Conservation (phyloP, 2,329 filamentous ascomycete genomes). For the Metarhizium brunneum region DNA sequence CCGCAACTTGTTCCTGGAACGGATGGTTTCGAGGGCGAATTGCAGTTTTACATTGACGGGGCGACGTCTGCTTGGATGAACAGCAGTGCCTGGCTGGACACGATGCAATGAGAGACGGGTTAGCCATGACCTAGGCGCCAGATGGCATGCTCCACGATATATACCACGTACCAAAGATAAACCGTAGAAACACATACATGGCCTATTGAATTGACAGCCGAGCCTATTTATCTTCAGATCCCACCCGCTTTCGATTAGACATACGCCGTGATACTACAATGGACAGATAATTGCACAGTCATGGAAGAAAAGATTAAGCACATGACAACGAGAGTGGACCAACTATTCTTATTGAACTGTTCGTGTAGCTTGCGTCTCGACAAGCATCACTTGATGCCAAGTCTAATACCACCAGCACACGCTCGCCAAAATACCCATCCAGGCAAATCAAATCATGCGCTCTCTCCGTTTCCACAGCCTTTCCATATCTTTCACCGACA, state of each 20-base stretch:
- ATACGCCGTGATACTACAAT: background rate
- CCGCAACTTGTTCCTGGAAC: slow-evolving; percentile 22
- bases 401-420: slow-evolving; percentile 4
- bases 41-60: slow-evolving; percentile 34
- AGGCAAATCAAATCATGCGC: background rate
- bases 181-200: background rate
- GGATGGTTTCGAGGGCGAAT: slow-evolving; percentile 37
- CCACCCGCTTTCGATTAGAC: background rate
- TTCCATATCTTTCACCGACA: background rate
- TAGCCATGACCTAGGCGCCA: background rate
- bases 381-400: slow-evolving; percentile 7
- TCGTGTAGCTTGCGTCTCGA: slow-evolving; percentile 1
- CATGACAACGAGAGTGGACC: background rate
- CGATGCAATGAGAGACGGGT: slow-evolving; percentile 2
- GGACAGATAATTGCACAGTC: no score
- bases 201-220: background rate
- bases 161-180: background rate
- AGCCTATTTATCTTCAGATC: background rate
- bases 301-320: background rate
- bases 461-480: background rate
- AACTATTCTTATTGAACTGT: slow-evolving; percentile 2
- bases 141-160: background rate
- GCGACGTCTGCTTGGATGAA: slow-evolving; percentile 11
- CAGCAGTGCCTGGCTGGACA: slow-evolving; percentile 8
- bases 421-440: background rate